Base-by-base conservation (phyloP, 2,329 filamentous ascomycete species). In the Microdochium bolleyi region DNA sequence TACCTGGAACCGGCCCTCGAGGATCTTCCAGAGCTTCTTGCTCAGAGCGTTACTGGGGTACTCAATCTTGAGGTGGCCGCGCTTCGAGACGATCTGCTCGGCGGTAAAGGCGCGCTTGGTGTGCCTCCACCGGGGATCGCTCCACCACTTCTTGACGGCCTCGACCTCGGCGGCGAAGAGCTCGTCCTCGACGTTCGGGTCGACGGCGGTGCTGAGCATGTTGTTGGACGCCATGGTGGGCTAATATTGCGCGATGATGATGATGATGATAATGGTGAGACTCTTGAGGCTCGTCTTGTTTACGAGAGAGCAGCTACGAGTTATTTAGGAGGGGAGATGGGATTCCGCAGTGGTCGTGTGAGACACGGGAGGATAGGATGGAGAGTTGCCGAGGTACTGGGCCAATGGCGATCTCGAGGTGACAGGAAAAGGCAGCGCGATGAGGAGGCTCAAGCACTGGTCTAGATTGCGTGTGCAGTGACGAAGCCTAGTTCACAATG, bases 21-120 rank as follows among this genome's bases (percentile, higher is more conserved):
- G 77, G 57, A 92, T 92, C 41, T 80, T 79, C 92, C 92, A 99
- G 51, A 97, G 79, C 82, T 99, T 99, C 81, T 96, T 96, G 49
- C 88, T 81, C 73, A 92, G 86, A 19, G 75, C 76, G 70, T 95
- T 95, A 74, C 92, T 94, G 21, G 94, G 87, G 69, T 97, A 97
- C 57, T 95, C 81, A 62, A 97, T 87, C 73, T 87, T 89, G 63
- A 99, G 76, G 65, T 88, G 92, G 54, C 94, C 94, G 66, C 94
- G 81, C 82, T 99, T 99, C 51, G 89, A 86, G 58, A 95, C 94
- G 66, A 99, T 97, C 74, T 95, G 89, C 78, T 97, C 94, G 30
- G 94, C 91, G 3, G 92, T 96, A 70, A 94, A 99, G 24, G 94
- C 86, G 54, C 94, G 82, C 75, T 88, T 92, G 62, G 94, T 99